Percentiles rank a stretch among this genome's conserved stretches.
These are phyloP conservation scores for Dichotomopilus funicola DNA, from an alignment of 2,329 filamentous ascomycete species.

Conservation along the genomic window DNA sequence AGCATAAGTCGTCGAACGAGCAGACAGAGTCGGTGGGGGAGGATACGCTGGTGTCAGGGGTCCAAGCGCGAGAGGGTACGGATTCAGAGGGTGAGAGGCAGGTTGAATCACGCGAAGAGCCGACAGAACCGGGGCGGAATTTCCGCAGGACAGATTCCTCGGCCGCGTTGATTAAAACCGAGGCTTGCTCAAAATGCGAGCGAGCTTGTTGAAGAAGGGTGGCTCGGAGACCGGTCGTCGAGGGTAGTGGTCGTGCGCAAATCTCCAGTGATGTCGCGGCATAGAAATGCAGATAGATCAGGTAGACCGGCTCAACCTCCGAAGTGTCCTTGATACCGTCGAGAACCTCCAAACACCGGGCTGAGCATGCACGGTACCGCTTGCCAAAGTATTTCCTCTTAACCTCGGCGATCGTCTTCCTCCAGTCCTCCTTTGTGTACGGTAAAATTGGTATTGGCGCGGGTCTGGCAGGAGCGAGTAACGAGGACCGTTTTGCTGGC, in stretches of 20 bases:
- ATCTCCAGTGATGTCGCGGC: conserved; percentile 54
- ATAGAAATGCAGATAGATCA: conserved; percentile 56
- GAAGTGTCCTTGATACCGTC: conserved; percentile 40
- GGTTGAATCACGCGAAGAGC: conserved; percentile 33
- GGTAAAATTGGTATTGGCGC: conserved; percentile 30
- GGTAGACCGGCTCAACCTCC: conserved; percentile 45
- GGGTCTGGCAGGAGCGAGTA: conserved; percentile 9
- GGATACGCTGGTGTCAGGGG: conserved; percentile 38
- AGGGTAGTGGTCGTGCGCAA: conserved; percentile 44
- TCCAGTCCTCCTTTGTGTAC: conserved; percentile 45
- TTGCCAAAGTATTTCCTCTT: conserved; percentile 47
- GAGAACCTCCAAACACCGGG: conserved; percentile 47
- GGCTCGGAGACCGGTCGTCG: conserved; percentile 40
- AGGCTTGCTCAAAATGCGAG: conserved; percentile 45
- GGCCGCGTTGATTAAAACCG: conserved; percentile 40
- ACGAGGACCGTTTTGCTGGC: conserved; percentile 18
- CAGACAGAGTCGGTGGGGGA: conserved; percentile 42
- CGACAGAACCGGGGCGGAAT: conserved; percentile 32
- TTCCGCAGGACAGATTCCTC: conserved; percentile 35
- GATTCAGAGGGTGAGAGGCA: conserved; percentile 43
- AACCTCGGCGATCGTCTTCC: conserved; percentile 42
- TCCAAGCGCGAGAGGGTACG: conserved; percentile 37
- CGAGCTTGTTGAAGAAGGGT: conserved; percentile 46
- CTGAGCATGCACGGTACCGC: conserved; percentile 47
- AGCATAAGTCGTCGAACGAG: conserved; percentile 29